phyloP scores from a whole-genome alignment of 306 rosid genomes.

The Biancaea sappan region DNA sequence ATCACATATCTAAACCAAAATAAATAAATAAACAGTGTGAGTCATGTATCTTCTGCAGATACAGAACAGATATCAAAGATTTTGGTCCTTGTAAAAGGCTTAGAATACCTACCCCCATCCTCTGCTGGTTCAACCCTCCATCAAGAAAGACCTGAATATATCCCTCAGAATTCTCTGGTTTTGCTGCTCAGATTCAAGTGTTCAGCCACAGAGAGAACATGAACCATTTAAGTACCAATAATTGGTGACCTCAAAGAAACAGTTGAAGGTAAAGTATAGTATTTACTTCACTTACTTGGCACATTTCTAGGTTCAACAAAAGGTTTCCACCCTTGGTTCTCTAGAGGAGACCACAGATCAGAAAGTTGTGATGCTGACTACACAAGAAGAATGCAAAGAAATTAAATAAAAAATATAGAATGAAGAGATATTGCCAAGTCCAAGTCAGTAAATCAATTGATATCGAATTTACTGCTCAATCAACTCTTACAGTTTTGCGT shows the following conservation, averaged over 20 bases:
- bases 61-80: not conserved
- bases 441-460: constrained; percentile 4
- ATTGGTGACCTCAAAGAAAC: constrained; percentile 1
- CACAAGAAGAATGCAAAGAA: constrained; percentile 19
- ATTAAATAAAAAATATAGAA: constrained; percentile 17
- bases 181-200: constrained; percentile 56
- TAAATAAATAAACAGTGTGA: not conserved
- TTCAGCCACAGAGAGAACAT: constrained; percentile 25
- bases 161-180: constrained; percentile 79
- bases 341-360: constrained; percentile 74
- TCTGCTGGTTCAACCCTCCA: constrained; percentile 99
- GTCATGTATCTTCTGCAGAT: not conserved
- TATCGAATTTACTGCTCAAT: constrained; percentile 34
- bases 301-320: constrained; percentile 51
- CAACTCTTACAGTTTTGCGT: constrained; percentile 68
- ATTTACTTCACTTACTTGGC: constrained; percentile 57
- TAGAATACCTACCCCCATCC: constrained; percentile 90
- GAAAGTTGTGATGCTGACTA: constrained; percentile 64
- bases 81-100: not conserved
- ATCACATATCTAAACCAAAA: constrained; percentile 10
- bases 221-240: constrained; percentile 15
- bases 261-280: constrained; percentile 19
- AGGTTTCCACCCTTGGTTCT: constrained; percentile 68
- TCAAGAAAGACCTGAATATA: constrained; percentile 92
- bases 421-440: constrained; percentile 5